These are phyloP conservation scores for Microsporum ferrugineum DNA, from an alignment of 2,329 filamentous ascomycete genomes.

Conservation along the genomic window DNA sequence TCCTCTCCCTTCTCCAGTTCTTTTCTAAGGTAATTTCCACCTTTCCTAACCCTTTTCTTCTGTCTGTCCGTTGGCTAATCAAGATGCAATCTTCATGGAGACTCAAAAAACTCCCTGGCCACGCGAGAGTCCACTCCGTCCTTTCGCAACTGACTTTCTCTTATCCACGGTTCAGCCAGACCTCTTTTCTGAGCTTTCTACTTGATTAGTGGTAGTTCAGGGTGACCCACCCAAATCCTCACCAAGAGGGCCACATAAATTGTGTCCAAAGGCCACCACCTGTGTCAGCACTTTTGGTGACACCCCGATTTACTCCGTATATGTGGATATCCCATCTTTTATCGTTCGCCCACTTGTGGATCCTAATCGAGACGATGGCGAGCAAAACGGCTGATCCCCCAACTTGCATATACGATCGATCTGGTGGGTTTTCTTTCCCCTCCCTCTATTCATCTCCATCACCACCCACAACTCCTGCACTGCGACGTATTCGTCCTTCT, in stretches of 20 bases:
- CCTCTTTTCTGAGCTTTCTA: background rate
- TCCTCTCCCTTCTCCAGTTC: no score
- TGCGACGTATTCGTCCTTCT: background rate
- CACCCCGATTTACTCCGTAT: background rate
- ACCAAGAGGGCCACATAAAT: background rate
- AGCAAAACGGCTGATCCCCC: background rate
- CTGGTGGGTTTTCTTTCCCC: background rate
- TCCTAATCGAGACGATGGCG: background rate
- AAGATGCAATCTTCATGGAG: no score
- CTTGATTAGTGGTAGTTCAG: background rate
- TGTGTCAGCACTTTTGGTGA: background rate
- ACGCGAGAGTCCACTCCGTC: no score
- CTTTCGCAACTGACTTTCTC: no score
- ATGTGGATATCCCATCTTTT: background rate
- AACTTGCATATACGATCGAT: background rate
- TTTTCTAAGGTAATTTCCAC: no score
- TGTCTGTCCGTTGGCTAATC: no score
- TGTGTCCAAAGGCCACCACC: background rate
- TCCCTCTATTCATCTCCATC: background rate
- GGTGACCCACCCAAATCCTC: background rate
- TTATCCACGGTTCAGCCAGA: no score
- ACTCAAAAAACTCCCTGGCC: no score
- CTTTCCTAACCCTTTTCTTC: no score
- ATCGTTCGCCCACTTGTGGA: background rate
- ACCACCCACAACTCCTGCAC: background rate